Evolutionary conservation across 139 green algal species (phyloP).

Genomic region (Tetradesmus obliquus): DNA sequence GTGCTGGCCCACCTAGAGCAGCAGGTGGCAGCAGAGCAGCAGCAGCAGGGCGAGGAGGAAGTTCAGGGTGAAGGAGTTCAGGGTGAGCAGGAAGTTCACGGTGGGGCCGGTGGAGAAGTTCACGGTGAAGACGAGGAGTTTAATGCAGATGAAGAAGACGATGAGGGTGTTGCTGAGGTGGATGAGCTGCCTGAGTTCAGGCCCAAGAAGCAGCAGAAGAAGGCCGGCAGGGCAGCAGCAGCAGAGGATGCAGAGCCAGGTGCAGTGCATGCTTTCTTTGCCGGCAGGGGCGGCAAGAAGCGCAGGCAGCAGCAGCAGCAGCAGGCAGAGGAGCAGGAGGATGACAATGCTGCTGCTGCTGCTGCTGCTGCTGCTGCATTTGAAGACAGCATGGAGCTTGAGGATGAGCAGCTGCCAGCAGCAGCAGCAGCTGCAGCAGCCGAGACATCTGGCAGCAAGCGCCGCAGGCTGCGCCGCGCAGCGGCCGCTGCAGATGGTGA

Average conservation of each 20-base stretch:
- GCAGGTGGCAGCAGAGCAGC: constrained; percentile 13
- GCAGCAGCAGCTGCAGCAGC: not conserved
- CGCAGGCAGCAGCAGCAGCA: not conserved
- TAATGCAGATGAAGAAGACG: not conserved
- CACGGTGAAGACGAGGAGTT: not conserved
- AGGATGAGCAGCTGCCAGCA: not conserved
- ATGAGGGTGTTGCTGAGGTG: not conserved
- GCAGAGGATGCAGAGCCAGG: not conserved
- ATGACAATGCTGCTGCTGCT: not conserved
- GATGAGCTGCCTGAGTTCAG: constrained; percentile 32
- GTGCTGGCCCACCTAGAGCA: not conserved
- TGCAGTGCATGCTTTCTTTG: not conserved
- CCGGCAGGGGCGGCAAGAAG: not conserved
- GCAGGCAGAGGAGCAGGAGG: not conserved
- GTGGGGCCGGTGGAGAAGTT: not conserved
- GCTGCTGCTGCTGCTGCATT: not conserved
- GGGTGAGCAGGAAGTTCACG: not conserved
- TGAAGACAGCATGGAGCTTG: not conserved
- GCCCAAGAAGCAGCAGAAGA: not conserved
- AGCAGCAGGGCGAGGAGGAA: not conserved
- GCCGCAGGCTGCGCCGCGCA: constrained; percentile 4
- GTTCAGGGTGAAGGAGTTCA: not conserved
- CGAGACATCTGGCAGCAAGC: constrained; percentile 1
- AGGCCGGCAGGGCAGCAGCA: not conserved
- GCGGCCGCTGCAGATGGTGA: not conserved